phyloP scores from a whole-genome alignment of 2,329 filamentous ascomycete species.

The Didymella sp. region DNA sequence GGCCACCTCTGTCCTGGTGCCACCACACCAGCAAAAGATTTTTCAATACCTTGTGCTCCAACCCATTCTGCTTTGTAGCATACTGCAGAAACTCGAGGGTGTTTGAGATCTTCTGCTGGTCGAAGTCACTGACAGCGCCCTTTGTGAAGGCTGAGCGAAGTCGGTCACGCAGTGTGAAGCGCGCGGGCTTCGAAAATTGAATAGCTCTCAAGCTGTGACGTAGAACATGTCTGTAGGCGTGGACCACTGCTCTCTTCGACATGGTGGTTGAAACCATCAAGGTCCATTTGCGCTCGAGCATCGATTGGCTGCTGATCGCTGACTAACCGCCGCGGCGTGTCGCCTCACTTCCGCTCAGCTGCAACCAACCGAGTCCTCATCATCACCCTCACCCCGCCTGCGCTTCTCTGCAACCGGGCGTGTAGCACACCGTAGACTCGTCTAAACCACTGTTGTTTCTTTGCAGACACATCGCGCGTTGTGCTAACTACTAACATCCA shows the following conservation, averaged over 20 bases:
- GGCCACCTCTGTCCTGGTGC: conserved; percentile 49
- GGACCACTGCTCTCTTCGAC: conserved; percentile 58
- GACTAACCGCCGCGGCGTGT: conserved; percentile 8
- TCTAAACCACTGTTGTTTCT: conserved; percentile 16
- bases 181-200: conserved; percentile 72
- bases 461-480: conserved; percentile 22
- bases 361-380: conserved; percentile 11
- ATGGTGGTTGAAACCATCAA: conserved; percentile 28
- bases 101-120: conserved; percentile 61
- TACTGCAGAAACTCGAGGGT: conserved; percentile 75
- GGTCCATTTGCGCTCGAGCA: conserved; percentile 11
- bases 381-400: conserved; percentile 30
- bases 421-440: conserved; percentile 30
- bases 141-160: conserved; percentile 53
- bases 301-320: conserved; percentile 11
- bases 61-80: conserved; percentile 67
- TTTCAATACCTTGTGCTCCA: conserved; percentile 76
- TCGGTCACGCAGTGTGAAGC: conserved; percentile 65
- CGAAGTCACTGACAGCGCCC: conserved; percentile 39
- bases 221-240: conserved; percentile 74
- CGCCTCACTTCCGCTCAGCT: conserved; percentile 12
- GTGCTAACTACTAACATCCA: conserved; percentile 28
- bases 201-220: conserved; percentile 72
- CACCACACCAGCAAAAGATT: conserved; percentile 65
- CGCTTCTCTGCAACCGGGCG: conserved; percentile 28